Evolutionary conservation across 768 basidiomycete species (phyloP).

Genomic region (Tricholoma sp.): DNA sequence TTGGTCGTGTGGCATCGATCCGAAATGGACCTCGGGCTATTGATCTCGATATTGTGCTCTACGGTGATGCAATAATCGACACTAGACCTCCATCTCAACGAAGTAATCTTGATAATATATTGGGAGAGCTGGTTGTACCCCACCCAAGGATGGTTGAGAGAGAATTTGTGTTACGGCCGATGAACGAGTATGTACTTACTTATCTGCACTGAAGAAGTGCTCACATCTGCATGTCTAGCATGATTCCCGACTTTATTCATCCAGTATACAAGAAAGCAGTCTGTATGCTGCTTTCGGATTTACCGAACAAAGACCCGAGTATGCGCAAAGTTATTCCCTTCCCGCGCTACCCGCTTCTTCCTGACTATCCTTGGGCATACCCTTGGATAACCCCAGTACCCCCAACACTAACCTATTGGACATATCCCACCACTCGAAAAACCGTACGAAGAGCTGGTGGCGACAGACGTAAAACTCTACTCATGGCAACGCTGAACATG

Average conservation of each 20-base stretch:
- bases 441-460: slow-evolving; percentile 5
- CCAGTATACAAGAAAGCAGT: slow-evolving; percentile 51
- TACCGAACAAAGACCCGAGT: slow-evolving; percentile 34
- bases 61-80: slow-evolving; percentile 57
- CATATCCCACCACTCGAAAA: slow-evolving; percentile 24
- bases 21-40: slow-evolving; percentile 86
- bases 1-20: slow-evolving; percentile 77
- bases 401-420: slow-evolving; percentile 48
- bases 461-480: slow-evolving; percentile 40
- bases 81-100: slow-evolving; percentile 40
- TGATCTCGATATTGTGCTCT: slow-evolving; percentile 85
- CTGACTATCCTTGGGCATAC: slow-evolving; percentile 16
- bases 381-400: slow-evolving; percentile 31
- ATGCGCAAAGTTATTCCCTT: slow-evolving; percentile 78
- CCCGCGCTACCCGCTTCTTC: slow-evolving; percentile 44
- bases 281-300: slow-evolving; percentile 35
- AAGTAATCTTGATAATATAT: slow-evolving; percentile 43
- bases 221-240: slow-evolving; percentile 38
- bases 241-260: slow-evolving; percentile 72
- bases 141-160: slow-evolving; percentile 79
- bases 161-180: slow-evolving; percentile 87
- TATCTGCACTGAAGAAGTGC: background rate
- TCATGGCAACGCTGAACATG: slow-evolving; percentile 92
- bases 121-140: slow-evolving; percentile 75
- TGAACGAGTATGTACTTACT: slow-evolving; percentile 69